phyloP scores from a whole-genome alignment of 495 filamentous ascomycete genomes.

The Lasiosphaeria miniovina region DNA sequence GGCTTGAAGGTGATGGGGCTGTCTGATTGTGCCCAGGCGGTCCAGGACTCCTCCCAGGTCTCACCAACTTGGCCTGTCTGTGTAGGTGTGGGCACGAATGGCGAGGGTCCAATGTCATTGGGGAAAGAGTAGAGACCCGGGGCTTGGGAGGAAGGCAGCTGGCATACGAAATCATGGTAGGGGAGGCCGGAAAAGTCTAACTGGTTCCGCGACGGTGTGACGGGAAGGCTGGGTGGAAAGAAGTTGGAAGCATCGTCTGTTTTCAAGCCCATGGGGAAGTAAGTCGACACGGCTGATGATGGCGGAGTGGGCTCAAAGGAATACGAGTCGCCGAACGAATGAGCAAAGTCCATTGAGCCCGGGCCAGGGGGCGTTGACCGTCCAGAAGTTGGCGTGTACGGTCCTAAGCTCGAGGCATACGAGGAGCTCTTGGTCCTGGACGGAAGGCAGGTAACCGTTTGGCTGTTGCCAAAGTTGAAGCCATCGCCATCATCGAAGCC shows the following conservation, averaged over 20 bases:
- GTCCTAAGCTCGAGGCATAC: conserved; percentile 34
- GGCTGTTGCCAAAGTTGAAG: conserved; percentile 25
- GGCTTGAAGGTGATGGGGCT: conserved; percentile 25
- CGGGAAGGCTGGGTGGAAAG: conserved; percentile 18
- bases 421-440: conserved; percentile 34
- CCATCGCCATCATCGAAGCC: conserved; percentile 18
- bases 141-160: conserved; percentile 16
- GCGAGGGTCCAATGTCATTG: conserved; percentile 13
- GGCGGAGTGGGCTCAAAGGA: conserved; percentile 35
- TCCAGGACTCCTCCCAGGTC: conserved; percentile 10
- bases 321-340: conserved; percentile 21
- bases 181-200: conserved; percentile 2
- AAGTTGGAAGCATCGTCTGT: conserved; percentile 13
- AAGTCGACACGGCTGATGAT: conserved; percentile 33
- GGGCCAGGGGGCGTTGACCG: conserved; percentile 23
- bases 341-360: conserved; percentile 21
- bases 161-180: conserved; percentile 9
- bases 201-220: conserved; percentile 23
- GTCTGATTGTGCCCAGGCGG: conserved; percentile 20
- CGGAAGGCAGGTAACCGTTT: conserved; percentile 13
- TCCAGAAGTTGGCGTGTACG: conserved; percentile 41
- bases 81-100: conserved; percentile 7
- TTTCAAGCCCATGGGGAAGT: conserved; percentile 31
- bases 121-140: conserved; percentile 16
- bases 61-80: conserved; percentile 7